Evolutionary conservation across 306 rosid species (phyloP), one percentile per base, ranked within the genome.

Genomic region (Prunus armeniaca): DNA sequence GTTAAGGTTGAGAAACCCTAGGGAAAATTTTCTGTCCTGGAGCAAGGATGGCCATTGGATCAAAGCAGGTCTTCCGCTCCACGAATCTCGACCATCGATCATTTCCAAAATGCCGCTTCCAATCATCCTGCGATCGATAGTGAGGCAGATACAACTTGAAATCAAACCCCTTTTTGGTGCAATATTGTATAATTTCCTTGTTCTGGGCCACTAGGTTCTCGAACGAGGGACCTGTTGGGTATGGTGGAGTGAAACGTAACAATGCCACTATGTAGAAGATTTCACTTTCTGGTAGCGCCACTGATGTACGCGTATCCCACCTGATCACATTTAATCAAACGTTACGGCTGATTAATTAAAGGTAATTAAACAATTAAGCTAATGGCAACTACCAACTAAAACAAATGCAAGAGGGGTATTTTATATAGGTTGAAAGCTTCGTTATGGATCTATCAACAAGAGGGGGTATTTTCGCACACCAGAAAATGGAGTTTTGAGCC

Each of bases 261-360:
- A 94, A 73, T 1, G 97, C 97, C 82, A 95, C 89, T 41, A 89
- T 60, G 93, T 95, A 95, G 86, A 95, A 90, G 28, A 95, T 85
- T 75, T 92, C 96, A 11, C 93, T 89, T 74, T 92, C 87, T 0
- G 98, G 98, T 72, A 92, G 45, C 83, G 66, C 86, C 67, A 80
- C 90, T 1, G 98, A 95, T 14, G 93, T 92, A 24, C 98, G 90
- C 34, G 45, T 58, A 81, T 95, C 98, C 98, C 98, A 95, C 90
- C 98, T 95, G 85, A 57, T 14, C 12, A 50, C 15, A 56, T 8
- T 20, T 18, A 15, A 27, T 15, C 7, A 50, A 19, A 27, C 3
- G 14, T 72, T 15, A 25, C 12, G 4, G 12, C 43, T 2, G 12
- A 8, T 24, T 65, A 27, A 41, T 54, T 19, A 32, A 38, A 70